Percentiles rank a stretch among this genome's conserved stretches.
These are phyloP conservation scores for Fusarium equiseti DNA, from an alignment of 2,329 filamentous ascomycete genomes.

Conservation along the genomic window DNA sequence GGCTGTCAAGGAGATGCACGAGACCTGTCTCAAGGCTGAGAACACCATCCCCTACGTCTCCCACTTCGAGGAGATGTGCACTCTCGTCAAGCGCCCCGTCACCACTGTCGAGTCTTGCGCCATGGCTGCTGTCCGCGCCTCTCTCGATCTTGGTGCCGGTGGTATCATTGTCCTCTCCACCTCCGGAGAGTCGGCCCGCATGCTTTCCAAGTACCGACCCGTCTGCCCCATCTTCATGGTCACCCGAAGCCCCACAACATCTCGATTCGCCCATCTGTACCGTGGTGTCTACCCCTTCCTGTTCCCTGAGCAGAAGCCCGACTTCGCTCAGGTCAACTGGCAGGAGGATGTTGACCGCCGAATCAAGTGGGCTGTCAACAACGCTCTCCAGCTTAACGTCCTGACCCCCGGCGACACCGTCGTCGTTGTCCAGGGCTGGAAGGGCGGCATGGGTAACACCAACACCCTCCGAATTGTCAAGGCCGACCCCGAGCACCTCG, in stretches of 20 bases:
- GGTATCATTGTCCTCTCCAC: slow-evolving; percentile 97
- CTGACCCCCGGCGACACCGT: slow-evolving; percentile 79
- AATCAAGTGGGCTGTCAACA: slow-evolving; percentile 95
- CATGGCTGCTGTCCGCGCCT: slow-evolving; percentile 96
- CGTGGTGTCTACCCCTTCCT: slow-evolving; percentile 98
- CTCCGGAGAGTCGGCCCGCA: slow-evolving; percentile 92
- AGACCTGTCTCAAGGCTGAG: slow-evolving; percentile 96
- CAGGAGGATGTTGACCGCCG: slow-evolving; percentile 98
- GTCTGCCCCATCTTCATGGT: slow-evolving; percentile 99
- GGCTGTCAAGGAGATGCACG: slow-evolving; percentile 97
- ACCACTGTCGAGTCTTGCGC: slow-evolving; percentile 92
- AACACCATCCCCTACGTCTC: slow-evolving; percentile 97
- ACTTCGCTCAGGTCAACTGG: slow-evolving; percentile 94
- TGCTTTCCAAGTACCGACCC: slow-evolving; percentile 97
- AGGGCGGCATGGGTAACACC: slow-evolving; percentile 91
- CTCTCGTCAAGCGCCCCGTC: slow-evolving; percentile 84
- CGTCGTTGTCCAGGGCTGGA: slow-evolving; percentile 90
- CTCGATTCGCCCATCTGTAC: slow-evolving; percentile 94
- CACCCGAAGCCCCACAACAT: slow-evolving; percentile 84
- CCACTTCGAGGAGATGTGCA: slow-evolving; percentile 95
- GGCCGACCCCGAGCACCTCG: slow-evolving; percentile 69
- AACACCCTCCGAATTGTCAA: slow-evolving; percentile 79
- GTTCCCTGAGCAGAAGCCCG: slow-evolving; percentile 92
- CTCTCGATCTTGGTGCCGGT: slow-evolving; percentile 94
- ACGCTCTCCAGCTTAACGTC: slow-evolving; percentile 85